A percentile compares a stretch with the other conserved stretches of the same genome.
Evolutionary conservation across 2,329 filamentous ascomycete genomes (phyloP).

Genomic region (Diaporthe velutina): DNA sequence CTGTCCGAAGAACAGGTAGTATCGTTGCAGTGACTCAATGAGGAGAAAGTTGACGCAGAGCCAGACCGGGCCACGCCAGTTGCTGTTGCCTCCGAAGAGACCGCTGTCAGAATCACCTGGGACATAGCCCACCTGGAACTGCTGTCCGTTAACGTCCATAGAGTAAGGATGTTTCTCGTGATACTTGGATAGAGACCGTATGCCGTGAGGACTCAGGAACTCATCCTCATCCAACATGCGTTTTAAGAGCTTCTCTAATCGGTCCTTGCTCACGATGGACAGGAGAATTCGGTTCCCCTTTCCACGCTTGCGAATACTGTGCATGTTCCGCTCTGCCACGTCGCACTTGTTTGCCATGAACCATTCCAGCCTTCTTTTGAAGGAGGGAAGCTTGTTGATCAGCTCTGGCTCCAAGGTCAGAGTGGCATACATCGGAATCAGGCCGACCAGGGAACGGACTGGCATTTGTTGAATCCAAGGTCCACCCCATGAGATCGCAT

Average conservation of each 20-base stretch:
- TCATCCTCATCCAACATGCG: conserved; percentile 96
- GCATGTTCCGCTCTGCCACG: conserved; percentile 92
- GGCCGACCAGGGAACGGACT: conserved; percentile 89
- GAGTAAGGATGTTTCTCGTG: conserved; percentile 92
- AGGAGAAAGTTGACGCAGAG: conserved; percentile 95
- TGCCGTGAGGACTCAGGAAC: conserved; percentile 90
- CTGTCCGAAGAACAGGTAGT: conserved; percentile 96
- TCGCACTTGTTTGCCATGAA: conserved; percentile 91
- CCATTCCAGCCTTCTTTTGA: conserved; percentile 95
- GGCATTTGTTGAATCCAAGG: conserved; percentile 94
- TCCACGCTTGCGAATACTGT: conserved; percentile 89
- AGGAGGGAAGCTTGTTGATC: conserved; percentile 89
- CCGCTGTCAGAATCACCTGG: conserved; percentile 97
- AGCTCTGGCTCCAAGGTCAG: conserved; percentile 94
- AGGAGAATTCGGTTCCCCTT: conserved; percentile 90
- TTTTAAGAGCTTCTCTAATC: conserved; percentile 88
- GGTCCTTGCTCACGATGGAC: conserved; percentile 91
- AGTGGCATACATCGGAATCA: conserved; percentile 94
- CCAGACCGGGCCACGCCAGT: conserved; percentile 98
- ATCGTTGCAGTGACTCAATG: conserved; percentile 93
- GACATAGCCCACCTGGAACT: conserved; percentile 89
- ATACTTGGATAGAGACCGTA: conserved; percentile 91
- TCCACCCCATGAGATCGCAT: conserved; percentile 96
- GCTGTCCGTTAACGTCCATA: conserved; percentile 95
- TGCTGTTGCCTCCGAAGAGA: conserved; percentile 96